phyloP scores from a whole-genome alignment of 1,284 basidiomycete species.

The Ceratobasidium theobromae region DNA sequence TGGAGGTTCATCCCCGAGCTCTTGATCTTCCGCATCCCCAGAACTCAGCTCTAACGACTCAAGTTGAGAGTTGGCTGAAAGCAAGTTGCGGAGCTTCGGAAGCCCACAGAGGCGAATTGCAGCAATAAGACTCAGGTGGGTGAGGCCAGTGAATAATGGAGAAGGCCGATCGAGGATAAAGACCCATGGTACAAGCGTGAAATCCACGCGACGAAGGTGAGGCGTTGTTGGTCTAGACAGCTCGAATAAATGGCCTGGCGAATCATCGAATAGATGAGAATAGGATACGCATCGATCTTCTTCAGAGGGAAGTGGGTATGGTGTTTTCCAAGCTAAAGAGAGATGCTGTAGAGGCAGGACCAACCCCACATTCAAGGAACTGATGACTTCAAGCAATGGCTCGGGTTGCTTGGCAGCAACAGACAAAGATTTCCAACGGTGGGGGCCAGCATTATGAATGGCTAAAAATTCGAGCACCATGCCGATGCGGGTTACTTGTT shows the following conservation, averaged over 20 bases:
- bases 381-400: neutral
- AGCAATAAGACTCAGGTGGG: neutral
- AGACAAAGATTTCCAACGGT: slow-evolving; percentile 8
- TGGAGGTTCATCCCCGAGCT: neutral
- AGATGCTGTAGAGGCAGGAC: neutral
- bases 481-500: neutral
- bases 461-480: neutral
- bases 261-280: too few species aligned
- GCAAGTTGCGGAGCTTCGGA: neutral
- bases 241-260: too few species aligned
- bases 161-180: neutral
- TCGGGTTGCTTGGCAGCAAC: neutral
- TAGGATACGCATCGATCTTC: too few species aligned
- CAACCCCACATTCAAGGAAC: neutral
- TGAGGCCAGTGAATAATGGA: neutral
- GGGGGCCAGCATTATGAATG: neutral
- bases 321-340: neutral
- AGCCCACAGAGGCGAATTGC: neutral
- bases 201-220: neutral
- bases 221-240: neutral
- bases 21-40: neutral
- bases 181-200: neutral
- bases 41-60: neutral
- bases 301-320: too few species aligned
- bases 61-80: neutral